phyloP scores from a whole-genome alignment of 2,329 filamentous ascomycete genomes.

The Tricladium varicosporioides region DNA sequence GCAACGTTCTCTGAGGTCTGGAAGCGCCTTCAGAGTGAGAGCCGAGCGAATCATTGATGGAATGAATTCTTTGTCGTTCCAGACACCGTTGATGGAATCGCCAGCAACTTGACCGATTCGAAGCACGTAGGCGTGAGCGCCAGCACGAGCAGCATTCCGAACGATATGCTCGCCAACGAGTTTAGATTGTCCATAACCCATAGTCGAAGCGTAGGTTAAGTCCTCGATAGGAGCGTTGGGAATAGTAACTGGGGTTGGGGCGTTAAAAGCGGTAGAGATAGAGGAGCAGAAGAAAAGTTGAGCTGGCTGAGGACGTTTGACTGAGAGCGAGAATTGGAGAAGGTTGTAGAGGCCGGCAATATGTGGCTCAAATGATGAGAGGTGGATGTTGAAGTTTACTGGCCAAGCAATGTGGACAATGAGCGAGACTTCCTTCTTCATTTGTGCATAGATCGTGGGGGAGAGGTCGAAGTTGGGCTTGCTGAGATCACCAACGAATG shows the following conservation, averaged over 20 bases:
- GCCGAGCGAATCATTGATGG: slow-evolving; percentile 49
- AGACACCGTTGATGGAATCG: slow-evolving; percentile 43
- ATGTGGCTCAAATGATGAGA: slow-evolving; percentile 47
- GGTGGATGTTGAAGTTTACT: slow-evolving; percentile 54
- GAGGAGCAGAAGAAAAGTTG: slow-evolving; percentile 39
- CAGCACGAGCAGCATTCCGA: slow-evolving; percentile 32
- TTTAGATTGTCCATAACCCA: slow-evolving; percentile 50
- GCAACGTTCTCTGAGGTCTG: slow-evolving; percentile 43
- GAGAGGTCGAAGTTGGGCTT: slow-evolving; percentile 40
- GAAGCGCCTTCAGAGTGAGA: slow-evolving; percentile 42
- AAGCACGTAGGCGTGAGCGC: slow-evolving; percentile 37
- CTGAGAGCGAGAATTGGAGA: slow-evolving; percentile 39
- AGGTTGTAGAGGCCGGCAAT: slow-evolving; percentile 45
- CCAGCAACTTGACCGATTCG: slow-evolving; percentile 51
- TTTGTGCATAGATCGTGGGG: slow-evolving; percentile 24
- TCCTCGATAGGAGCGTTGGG: slow-evolving; percentile 35
- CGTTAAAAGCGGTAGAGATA: slow-evolving; percentile 32
- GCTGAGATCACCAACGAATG: slow-evolving; percentile 40
- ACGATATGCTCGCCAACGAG: slow-evolving; percentile 46
- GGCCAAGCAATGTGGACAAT: slow-evolving; percentile 53
- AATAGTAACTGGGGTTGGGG: slow-evolving; percentile 29
- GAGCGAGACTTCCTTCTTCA: slow-evolving; percentile 36
- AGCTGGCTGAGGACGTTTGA: slow-evolving; percentile 28
- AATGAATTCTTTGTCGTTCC: slow-evolving; percentile 51
- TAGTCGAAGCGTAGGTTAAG: slow-evolving; percentile 38